Base-by-base conservation (phyloP, 2,329 filamentous ascomycete genomes). In the Aureobasidium pullulans region DNA sequence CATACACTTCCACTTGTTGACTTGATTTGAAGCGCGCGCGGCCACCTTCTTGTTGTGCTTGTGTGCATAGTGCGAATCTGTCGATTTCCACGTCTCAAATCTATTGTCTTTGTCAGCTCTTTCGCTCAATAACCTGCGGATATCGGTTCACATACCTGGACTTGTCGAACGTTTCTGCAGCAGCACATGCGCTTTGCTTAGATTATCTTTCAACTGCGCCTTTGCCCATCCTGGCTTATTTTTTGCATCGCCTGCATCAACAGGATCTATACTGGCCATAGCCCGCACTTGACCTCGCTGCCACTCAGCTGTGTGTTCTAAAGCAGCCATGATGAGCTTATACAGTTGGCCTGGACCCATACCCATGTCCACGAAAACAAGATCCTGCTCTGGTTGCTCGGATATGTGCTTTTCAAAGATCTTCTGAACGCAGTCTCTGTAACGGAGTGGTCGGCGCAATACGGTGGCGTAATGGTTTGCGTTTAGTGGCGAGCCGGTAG, bases 301-400 rank as follows among this genome's bases (percentile, higher is more conserved):
- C 52, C 52, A 46, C 9, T 36, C 42, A n/a, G 39, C 31, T 7
- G 52, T 57, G 11, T 40, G 7, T 10, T 42, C 10, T 23, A 53
- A 9, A 1, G 49, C 40, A 8, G 29, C 13, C 36, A 40, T 31
- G 15, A 53, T 53, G 23, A 23, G 40, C 16, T 42, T 53, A 13
- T 53, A 53, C 13, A 53, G 49, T 16, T 42, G 49, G 6, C 36
- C 49, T n/a, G 49, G 49, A 28, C 36, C 49, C 36, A 53, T 53
- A 13, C 49, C 49, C 36, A 53, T 53, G 4, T 53, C 49, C 0
- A 53, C 13, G 13, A 53, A 53, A 7, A 42, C 49, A 19, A 53
- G 23, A 1, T 53, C 49, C 15, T 42, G 34, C 1, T 39, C 49
- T 37, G 34, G 34, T 8, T 36, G 19, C 11, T 53, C 36, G 9